Percentiles rank a stretch among this genome's conserved stretches.
phyloP scores from a whole-genome alignment of 345 rosid species.

The Murraya paniculata region DNA sequence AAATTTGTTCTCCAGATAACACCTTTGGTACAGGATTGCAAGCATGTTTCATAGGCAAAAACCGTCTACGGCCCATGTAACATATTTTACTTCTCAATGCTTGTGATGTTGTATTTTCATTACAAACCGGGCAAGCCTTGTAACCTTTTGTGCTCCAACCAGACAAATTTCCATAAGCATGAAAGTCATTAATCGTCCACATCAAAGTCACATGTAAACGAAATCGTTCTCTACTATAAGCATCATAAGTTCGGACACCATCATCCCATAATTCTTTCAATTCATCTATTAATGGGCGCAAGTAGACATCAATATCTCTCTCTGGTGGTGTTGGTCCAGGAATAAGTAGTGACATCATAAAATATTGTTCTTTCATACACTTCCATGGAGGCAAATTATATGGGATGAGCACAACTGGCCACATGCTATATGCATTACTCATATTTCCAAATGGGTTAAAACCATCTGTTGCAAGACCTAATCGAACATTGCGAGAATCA shows the following conservation, averaged over 20 bases:
- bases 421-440: neutral
- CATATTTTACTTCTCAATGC: neutral
- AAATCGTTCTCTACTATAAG: neutral
- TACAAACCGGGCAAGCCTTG: neutral
- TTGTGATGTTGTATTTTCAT: neutral
- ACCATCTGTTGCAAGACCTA: neutral
- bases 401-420: neutral
- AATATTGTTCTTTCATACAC: neutral
- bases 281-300: neutral
- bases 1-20: neutral
- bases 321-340: neutral
- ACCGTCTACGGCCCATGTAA: neutral
- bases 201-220: neutral
- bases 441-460: neutral
- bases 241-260: neutral
- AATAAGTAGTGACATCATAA: neutral
- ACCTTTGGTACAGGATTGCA: neutral
- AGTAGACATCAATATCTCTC: neutral
- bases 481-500: neutral
- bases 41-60: neutral
- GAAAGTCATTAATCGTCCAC: neutral
- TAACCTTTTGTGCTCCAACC: neutral
- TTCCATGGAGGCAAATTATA: neutral
- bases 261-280: neutral
- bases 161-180: neutral